phyloP scores from a whole-genome alignment of 1,284 basidiomycete genomes.

The Vanrija humicola region DNA sequence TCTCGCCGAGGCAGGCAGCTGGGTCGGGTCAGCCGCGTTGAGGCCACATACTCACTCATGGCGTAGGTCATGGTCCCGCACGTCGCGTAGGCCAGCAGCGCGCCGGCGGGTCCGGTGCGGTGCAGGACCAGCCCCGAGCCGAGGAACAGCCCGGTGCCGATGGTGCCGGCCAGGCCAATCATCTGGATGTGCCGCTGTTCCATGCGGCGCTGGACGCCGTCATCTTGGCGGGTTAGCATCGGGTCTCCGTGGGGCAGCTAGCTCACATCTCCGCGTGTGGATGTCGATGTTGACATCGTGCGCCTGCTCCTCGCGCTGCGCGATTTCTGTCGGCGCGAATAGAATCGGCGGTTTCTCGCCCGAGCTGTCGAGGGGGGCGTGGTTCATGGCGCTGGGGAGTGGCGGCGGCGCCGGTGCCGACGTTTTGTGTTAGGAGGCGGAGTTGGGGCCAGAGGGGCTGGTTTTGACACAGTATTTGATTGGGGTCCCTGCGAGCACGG shows the following conservation, averaged over 20 bases:
- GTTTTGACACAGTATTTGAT: too few relatives aligned
- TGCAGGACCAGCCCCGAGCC: neutral
- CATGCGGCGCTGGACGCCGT: neutral
- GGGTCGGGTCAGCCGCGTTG: neutral
- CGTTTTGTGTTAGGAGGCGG: too few relatives aligned
- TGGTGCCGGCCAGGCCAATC: neutral
- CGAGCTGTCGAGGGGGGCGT: too few relatives aligned
- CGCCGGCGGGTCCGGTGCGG: neutral
- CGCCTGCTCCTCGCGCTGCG: neutral
- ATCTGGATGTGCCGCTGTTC: neutral
- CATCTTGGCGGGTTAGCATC: neutral
- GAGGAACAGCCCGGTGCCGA: constrained; percentile 3
- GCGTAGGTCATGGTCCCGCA: neutral
- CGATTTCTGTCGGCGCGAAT: too few relatives aligned
- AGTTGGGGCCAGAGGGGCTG: too few relatives aligned
- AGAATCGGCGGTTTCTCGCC: too few relatives aligned
- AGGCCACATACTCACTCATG: neutral
- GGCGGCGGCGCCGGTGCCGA: too few relatives aligned
- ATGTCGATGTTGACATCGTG: constrained; percentile 18
- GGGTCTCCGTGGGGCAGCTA: neutral
- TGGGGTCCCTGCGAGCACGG: too few relatives aligned
- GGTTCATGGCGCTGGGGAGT: too few relatives aligned
- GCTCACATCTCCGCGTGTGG: constrained; percentile 21
- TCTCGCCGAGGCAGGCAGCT: constrained; percentile 45
- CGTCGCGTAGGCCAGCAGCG: neutral